phyloP scores from a whole-genome alignment of 495 filamentous ascomycete species.

The Daldinia loculata region DNA sequence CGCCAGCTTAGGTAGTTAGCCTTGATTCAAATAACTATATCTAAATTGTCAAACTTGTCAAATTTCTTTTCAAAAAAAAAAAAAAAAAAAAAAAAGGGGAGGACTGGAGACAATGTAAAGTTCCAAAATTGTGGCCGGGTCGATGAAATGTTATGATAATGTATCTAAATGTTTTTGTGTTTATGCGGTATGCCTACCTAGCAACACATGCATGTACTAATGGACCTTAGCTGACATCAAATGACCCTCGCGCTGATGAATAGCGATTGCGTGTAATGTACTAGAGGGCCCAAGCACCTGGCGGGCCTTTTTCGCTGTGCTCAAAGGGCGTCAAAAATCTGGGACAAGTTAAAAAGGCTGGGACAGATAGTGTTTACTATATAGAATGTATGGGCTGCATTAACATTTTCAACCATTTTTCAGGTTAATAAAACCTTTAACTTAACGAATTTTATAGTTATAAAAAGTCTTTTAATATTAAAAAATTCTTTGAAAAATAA shows the following conservation, averaged over 20 bases:
- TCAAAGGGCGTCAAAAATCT: no score
- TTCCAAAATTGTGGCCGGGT: not conserved
- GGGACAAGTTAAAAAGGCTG: no score
- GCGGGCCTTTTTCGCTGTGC: no score
- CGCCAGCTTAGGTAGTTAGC: not conserved
- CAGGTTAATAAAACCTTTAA: no score
- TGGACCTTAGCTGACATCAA: constrained; percentile 20
- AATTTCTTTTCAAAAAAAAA: not conserved
- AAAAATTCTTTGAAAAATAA: no score
- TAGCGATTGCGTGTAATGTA: constrained; percentile 31
- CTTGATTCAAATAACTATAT: constrained; percentile 1
- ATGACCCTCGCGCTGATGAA: constrained; percentile 30
- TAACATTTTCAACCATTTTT: no score
- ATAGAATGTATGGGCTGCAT: no score
- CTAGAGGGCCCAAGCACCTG: no score
- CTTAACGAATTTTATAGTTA: no score
- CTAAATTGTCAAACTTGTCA: not conserved
- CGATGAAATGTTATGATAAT: constrained; percentile 9
- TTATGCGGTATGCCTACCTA: constrained; percentile 20
- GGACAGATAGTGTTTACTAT: no score
- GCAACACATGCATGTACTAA: constrained; percentile 7
- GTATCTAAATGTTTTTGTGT: constrained; percentile 2
- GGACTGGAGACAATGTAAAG: not conserved
- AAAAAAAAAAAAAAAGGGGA: not conserved
- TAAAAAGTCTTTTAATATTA: no score